Conservation (phyloP, 1,284 basidiomycete species). For the Flammula alnicola region DNA sequence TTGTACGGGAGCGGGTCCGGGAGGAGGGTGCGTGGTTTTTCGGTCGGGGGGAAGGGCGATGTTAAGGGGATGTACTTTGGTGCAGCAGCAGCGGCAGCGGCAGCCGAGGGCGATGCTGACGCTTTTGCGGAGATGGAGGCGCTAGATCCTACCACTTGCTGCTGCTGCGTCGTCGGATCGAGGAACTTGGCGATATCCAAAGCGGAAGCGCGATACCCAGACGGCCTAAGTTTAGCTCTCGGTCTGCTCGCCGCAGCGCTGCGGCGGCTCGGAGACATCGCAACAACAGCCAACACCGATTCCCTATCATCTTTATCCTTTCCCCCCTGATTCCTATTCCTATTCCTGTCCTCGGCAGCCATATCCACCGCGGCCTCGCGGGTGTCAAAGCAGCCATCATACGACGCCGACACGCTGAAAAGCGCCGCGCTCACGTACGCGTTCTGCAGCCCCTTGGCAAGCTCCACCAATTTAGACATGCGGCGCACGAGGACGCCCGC, state of each 20-base stretch:
- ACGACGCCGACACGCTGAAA: conserved; percentile 41
- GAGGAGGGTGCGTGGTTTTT: conserved; percentile 34
- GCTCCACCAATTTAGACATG: conserved; percentile 51
- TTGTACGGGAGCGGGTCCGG: conserved; percentile 41
- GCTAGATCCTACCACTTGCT: too few relatives aligned
- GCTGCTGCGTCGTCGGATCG: conserved; percentile 9
- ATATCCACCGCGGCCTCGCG: conserved; percentile 16
- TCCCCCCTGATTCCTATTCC: background rate
- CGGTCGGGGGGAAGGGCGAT: conserved; percentile 26
- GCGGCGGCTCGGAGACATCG: conserved; percentile 23
- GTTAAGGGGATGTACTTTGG: conserved; percentile 35
- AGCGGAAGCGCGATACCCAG: conserved; percentile 49
- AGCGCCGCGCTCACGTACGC: conserved; percentile 58
- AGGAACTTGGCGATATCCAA: conserved; percentile 32
- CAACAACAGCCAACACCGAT: too few relatives aligned
- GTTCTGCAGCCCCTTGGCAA: conserved; percentile 59
- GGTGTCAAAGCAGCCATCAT: conserved; percentile 26
- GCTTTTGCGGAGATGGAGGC: background rate
- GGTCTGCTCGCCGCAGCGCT: conserved; percentile 8
- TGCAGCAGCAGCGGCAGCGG: background rate
- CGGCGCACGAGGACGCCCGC: conserved; percentile 41
- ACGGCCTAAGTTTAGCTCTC: conserved; percentile 37
- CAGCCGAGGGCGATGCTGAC: background rate
- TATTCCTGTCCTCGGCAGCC: conserved; percentile 14
- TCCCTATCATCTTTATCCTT: background rate